Percentiles rank a stretch among this genome's conserved stretches.
Conservation (phyloP, 164 flowering plant species). For the Saururus chinensis region DNA sequence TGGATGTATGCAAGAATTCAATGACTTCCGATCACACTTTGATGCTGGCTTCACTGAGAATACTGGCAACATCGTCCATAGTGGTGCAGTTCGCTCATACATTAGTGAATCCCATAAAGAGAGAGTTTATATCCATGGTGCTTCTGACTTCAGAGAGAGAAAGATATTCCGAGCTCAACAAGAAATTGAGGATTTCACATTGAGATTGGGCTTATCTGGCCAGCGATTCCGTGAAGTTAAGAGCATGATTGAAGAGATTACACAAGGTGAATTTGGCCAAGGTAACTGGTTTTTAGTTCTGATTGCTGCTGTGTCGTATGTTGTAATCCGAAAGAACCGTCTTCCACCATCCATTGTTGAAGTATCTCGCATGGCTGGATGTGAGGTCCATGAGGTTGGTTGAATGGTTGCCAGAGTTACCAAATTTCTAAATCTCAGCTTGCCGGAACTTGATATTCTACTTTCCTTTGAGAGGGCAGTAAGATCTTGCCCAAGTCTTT, state of each 20-base stretch:
- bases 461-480: constrained; percentile 28
- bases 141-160: constrained; percentile 35
- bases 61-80: constrained; percentile 38
- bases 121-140: constrained; percentile 12
- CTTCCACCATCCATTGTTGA: constrained; percentile 40
- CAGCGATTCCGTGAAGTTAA: constrained; percentile 24
- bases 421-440: constrained; percentile 33
- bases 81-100: constrained; percentile 27
- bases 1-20: constrained; percentile 37
- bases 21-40: constrained; percentile 30
- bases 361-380: constrained; percentile 26
- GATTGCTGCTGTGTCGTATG: constrained; percentile 63
- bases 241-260: constrained; percentile 36
- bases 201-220: constrained; percentile 23
- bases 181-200: constrained; percentile 32
- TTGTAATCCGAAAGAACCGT: constrained; percentile 36
- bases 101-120: not conserved
- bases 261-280: constrained; percentile 57
- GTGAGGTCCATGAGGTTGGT: constrained; percentile 57
- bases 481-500: constrained; percentile 22
- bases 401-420: constrained; percentile 60
- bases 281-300: constrained; percentile 66
- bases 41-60: constrained; percentile 39
- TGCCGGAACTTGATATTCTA: constrained; percentile 59
- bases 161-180: constrained; percentile 43